Evolutionary conservation across 78 protist species (phyloP).

Genomic region (Dictyostelium intermedium): DNA sequence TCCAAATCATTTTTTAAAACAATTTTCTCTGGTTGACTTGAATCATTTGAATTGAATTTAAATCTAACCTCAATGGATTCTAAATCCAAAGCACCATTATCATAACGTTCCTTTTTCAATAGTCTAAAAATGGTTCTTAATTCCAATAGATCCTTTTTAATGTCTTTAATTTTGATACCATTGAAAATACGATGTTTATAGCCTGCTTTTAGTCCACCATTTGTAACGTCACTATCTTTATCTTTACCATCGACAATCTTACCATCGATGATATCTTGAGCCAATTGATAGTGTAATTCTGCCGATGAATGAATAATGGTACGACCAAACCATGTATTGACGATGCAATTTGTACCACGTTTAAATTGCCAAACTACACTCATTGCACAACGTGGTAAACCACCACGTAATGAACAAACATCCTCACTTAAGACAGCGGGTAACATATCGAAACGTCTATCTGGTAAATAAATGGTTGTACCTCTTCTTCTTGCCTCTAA

Average conservation of each 20-base stretch:
- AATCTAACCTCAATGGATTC: constrained; percentile 74
- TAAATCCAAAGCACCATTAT: constrained; percentile 70
- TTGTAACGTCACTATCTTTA: constrained; percentile 3
- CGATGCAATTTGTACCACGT: neutral
- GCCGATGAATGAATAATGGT: constrained; percentile 53
- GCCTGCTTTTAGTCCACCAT: constrained; percentile 31
- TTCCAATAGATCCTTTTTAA: constrained; percentile 18
- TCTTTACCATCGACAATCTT: neutral
- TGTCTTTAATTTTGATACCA: neutral
- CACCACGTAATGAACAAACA: constrained; percentile 83
- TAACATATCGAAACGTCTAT: constrained; percentile 91
- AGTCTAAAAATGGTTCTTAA: neutral
- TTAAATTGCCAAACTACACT: constrained; percentile 56
- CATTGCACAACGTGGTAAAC: constrained; percentile 67
- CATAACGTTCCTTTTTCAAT: constrained; percentile 3
- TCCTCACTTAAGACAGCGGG: constrained; percentile 82
- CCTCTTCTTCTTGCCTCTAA: constrained; percentile 85
- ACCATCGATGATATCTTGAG: constrained; percentile 80
- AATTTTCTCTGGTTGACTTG: constrained; percentile 44
- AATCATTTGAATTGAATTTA: constrained; percentile 5
- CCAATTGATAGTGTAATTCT: constrained; percentile 72
- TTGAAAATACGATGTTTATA: neutral
- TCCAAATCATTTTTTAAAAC: constrained; percentile 67
- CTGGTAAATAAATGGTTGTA: constrained; percentile 92
- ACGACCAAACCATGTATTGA: constrained; percentile 71